Percentiles rank a stretch among this genome's conserved stretches.
Conservation (phyloP, 768 basidiomycete species). For the Fistulinella prunicolor region DNA sequence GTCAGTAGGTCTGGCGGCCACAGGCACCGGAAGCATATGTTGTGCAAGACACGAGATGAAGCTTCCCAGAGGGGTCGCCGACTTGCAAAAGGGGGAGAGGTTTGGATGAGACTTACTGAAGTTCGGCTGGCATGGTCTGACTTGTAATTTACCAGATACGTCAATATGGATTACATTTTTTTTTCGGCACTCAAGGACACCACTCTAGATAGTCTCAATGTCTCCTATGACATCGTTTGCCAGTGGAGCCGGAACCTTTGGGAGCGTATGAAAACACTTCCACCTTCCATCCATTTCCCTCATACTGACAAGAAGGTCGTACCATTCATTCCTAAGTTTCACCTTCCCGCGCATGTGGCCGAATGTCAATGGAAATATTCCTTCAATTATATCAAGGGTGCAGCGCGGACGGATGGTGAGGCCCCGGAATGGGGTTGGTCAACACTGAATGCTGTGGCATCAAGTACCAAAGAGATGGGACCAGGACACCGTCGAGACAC, state of each 20-base stretch:
- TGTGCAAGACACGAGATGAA: constrained; percentile 14
- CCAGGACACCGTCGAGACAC: constrained; percentile 32
- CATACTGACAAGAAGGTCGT: neutral
- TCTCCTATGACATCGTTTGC: neutral
- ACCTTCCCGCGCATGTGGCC: constrained; percentile 33
- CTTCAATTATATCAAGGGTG: constrained; percentile 24
- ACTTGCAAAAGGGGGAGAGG: constrained; percentile 20
- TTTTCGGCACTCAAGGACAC: neutral
- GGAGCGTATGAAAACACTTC: neutral
- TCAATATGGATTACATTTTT: neutral
- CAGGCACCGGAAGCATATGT: constrained; percentile 14
- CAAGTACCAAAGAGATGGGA: constrained; percentile 38
- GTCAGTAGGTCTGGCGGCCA: neutral
- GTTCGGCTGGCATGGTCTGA: neutral
- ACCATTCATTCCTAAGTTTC: constrained; percentile 36
- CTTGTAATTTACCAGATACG: neutral
- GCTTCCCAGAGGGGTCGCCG: constrained; percentile 9
- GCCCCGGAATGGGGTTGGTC: constrained; percentile 39
- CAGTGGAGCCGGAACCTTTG: neutral
- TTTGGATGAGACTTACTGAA: neutral
- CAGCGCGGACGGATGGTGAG: constrained; percentile 21
- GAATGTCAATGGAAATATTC: constrained; percentile 31
- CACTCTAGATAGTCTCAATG: neutral
- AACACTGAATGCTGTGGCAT: constrained; percentile 27
- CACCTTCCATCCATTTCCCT: neutral